Conservation (phyloP, 2,329 filamentous ascomycete genomes). For the Pezicula neosporulosa region DNA sequence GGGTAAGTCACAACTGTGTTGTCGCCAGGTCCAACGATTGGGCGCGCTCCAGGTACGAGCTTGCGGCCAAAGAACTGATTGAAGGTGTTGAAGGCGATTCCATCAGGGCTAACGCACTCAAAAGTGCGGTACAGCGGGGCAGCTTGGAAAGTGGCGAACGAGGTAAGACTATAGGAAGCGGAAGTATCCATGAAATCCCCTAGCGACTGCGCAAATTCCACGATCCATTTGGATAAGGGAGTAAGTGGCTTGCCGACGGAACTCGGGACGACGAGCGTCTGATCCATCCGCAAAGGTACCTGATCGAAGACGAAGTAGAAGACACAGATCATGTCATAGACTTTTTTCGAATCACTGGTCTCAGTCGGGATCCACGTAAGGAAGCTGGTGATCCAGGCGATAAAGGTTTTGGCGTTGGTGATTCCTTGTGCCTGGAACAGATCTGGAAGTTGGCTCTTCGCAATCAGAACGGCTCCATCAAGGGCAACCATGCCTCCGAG, state of each 20-base stretch:
- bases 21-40: constrained; percentile 28
- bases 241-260: constrained; percentile 26
- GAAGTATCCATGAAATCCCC: constrained; percentile 32
- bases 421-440: too few species aligned
- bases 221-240: constrained; percentile 34
- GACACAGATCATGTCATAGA: constrained; percentile 33
- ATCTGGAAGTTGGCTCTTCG: too few species aligned
- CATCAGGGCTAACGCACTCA: constrained; percentile 28
- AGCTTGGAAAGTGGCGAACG: constrained; percentile 29
- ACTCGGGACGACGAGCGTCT: constrained; percentile 27
- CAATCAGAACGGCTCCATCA: too few species aligned
- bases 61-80: constrained; percentile 37
- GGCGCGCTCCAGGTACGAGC: constrained; percentile 30
- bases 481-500: too few species aligned
- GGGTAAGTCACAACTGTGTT: constrained; percentile 43
- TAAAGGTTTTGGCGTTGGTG: too few species aligned
- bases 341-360: constrained; percentile 29
- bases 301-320: constrained; percentile 39
- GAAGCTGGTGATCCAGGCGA: constrained; percentile 17
- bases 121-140: constrained; percentile 28
- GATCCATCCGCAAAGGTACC: constrained; percentile 22
- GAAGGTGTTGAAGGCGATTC: constrained; percentile 33
- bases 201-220: constrained; percentile 32
- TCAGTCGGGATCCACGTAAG: constrained; percentile 36
- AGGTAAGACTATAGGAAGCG: constrained; percentile 28